Evolutionary conservation across 2,329 filamentous ascomycete species (phyloP).

Genomic region (Bipolaris zeicola): DNA sequence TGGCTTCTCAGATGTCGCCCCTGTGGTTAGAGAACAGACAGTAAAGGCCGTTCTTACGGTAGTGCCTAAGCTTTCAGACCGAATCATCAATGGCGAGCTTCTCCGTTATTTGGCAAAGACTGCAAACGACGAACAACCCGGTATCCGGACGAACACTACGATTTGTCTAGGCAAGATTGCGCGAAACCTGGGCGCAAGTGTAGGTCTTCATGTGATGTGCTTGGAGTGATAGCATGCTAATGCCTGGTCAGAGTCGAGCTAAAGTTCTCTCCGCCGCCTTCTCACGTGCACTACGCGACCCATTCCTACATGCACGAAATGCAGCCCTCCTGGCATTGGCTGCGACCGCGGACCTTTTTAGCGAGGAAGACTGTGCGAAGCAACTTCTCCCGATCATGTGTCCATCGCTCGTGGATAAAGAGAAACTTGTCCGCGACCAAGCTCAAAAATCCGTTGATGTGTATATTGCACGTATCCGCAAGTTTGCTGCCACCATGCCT

Average conservation of each 20-base stretch:
- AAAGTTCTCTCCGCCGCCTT: constrained; percentile 96
- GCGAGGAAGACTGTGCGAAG: constrained; percentile 83
- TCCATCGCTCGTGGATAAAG: constrained; percentile 87
- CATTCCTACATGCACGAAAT: constrained; percentile 92
- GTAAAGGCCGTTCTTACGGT: constrained; percentile 91
- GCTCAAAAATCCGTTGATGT: constrained; percentile 86
- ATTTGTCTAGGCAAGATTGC: constrained; percentile 97
- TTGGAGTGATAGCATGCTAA: constrained; percentile 13
- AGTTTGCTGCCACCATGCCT: constrained; percentile 76
- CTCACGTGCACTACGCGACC: constrained; percentile 83
- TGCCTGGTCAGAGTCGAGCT: constrained; percentile 65
- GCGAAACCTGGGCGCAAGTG: constrained; percentile 74
- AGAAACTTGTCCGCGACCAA: constrained; percentile 91
- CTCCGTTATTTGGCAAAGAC: constrained; percentile 91
- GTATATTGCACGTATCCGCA: constrained; percentile 82
- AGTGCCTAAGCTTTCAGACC: constrained; percentile 86
- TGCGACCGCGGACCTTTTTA: constrained; percentile 85
- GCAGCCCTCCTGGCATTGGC: constrained; percentile 84
- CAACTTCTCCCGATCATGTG: constrained; percentile 85
- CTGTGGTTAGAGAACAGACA: constrained; percentile 92
- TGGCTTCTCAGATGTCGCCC: constrained; percentile 89
- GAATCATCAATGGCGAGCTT: constrained; percentile 91
- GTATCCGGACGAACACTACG: constrained; percentile 96
- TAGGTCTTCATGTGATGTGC: constrained; percentile 35
- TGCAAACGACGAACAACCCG: constrained; percentile 95